A percentile compares a stretch with the other conserved stretches of the same genome.
These are phyloP conservation scores for Arbutus unedo DNA, from an alignment of 148 eudicot genomes.

Conservation along the genomic window DNA sequence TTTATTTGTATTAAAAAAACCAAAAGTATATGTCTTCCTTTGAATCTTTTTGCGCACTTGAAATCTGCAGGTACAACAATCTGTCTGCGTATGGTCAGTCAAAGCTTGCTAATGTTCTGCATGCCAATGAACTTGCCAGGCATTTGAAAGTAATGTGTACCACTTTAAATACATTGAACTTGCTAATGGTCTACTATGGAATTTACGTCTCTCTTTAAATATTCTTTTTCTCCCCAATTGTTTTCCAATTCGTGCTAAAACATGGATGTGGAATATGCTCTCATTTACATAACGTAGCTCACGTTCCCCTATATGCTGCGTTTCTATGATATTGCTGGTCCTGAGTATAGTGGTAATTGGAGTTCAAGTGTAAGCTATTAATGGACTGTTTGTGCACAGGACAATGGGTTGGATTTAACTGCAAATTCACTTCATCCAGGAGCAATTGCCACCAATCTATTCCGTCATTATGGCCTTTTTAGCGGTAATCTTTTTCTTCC, in stretches of 20 bases:
- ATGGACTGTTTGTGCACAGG: constrained; percentile 29
- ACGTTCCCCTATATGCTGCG: too few species aligned
- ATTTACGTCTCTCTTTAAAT: not conserved
- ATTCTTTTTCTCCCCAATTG: too few species aligned
- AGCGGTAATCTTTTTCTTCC: constrained; percentile 30
- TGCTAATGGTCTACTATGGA: not conserved
- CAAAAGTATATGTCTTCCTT: too few species aligned
- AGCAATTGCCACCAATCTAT: constrained; percentile 46
- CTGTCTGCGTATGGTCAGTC: constrained; percentile 85
- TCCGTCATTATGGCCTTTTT: constrained; percentile 37
- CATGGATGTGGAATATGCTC: not conserved
- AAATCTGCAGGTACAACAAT: constrained; percentile 49
- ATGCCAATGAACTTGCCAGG: constrained; percentile 70
- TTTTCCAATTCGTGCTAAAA: not conserved
- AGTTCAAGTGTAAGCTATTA: not conserved
- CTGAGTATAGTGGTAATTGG: not conserved
- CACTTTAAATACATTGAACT: not conserved
- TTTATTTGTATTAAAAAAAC: too few species aligned
- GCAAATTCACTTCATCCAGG: constrained; percentile 76
- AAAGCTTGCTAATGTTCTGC: constrained; percentile 81
- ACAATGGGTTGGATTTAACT: constrained; percentile 48
- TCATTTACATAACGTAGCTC: too few species aligned
- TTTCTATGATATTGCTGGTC: too few species aligned
- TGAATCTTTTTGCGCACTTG: not conserved
- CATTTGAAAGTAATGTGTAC: constrained; percentile 51